Evolutionary conservation across 495 filamentous ascomycete genomes (phyloP), one percentile per base, ranked within the genome.

Genomic region (Hamigera avellanea): DNA sequence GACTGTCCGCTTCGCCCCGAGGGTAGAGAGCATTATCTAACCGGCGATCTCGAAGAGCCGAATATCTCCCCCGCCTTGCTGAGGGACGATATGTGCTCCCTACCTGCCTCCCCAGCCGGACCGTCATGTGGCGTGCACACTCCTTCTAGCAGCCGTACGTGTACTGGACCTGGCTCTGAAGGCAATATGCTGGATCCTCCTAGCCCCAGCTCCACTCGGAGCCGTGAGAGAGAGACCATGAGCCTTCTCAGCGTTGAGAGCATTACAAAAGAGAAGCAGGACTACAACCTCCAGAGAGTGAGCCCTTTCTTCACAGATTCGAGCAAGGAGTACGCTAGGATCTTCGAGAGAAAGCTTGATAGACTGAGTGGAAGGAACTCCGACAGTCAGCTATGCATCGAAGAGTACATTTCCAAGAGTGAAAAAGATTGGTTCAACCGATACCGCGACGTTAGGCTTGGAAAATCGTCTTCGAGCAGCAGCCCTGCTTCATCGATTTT

Each of bases 291-390:
- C 16, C 74, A 75, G 43, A 67, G 76, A 33, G 70, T 76, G n/a
- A 65, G 74, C 40, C 73, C 73, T 17, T 74, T 70, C 58, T 80
- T 80, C 58, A 76, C 68, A 15, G 75, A 80, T 45, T 59, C 70
- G 2, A 66, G 56, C 14, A 70, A 73, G 16, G 53, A 66, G 18
- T 78, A 72, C 52, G 66, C 68, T 21, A 56, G 63, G 19, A 59
- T 54, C 17, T 78, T 75, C 41, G 61, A 72, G 30, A 54, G 63
- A 48, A 64, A 67, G 43, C 64, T 80, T 8, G 62, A 66, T 1
- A 41, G 50, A 13, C 54, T 80, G 10, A 66, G 60, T n/a, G 63
- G 57, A 16, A 62, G 61, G 39, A 71, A 57, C 29, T 75, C 71
- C 1, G 58, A 70, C 39, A 55, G 39, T 17, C 52, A 64, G 17